Percentiles rank a stretch among this genome's conserved stretches.
Conservation (phyloP, 129 eudicot species). For the Silybum marianum region DNA sequence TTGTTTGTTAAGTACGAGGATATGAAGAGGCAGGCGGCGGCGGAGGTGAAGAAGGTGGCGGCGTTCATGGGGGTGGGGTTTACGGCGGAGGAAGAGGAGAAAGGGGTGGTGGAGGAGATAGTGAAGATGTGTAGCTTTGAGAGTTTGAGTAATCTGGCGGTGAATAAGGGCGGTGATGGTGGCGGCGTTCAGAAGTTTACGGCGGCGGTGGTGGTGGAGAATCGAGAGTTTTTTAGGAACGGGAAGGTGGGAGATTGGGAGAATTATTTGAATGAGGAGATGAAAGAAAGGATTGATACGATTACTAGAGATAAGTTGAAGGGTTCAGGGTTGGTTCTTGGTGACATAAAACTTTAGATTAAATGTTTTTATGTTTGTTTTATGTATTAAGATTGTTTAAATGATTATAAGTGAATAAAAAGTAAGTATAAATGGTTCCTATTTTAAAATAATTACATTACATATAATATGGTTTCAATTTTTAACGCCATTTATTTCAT, state of each 20-base stretch:
- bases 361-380: no score
- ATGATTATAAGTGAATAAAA: no score
- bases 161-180: slow-evolving; percentile 29
- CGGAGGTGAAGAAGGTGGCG: slow-evolving; percentile 29
- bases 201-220: slow-evolving; percentile 4
- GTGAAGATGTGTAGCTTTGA: slow-evolving; percentile 38
- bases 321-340: slow-evolving; percentile 18
- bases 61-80: slow-evolving; percentile 31
- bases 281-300: slow-evolving; percentile 31
- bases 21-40: slow-evolving; percentile 17
- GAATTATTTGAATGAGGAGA: slow-evolving; percentile 27
- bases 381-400: no score
- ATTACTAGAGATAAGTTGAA: slow-evolving; percentile 17
- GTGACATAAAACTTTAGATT: background rate
- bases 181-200: slow-evolving; percentile 14
- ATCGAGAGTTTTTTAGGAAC: slow-evolving; percentile 31
- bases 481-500: no score
- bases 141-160: slow-evolving; percentile 29
- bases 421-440: no score
- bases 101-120: slow-evolving; percentile 32
- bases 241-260: slow-evolving; percentile 44
- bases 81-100: slow-evolving; percentile 23
- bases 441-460: no score
- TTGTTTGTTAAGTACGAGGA: slow-evolving; percentile 37
- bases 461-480: no score